Conservation (phyloP, 306 rosid species). For the Carpinus fangiana region DNA sequence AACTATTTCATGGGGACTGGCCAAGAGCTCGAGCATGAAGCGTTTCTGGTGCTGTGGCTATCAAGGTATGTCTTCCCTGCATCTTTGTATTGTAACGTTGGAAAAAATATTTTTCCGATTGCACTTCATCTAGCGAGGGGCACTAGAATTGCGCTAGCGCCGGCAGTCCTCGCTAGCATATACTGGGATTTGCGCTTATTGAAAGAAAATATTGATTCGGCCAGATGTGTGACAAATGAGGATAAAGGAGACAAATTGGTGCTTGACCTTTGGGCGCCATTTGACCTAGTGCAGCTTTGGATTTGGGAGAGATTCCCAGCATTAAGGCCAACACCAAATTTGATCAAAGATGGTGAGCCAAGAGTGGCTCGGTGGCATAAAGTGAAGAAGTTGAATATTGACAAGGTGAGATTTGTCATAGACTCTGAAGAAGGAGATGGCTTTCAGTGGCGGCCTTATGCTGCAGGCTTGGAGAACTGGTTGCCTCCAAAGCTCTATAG, state of each 20-base stretch:
- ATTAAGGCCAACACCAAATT: conserved; percentile 1
- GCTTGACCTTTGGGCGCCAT: conserved; percentile 33
- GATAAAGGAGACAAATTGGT: neutral
- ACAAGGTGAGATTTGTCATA: conserved; percentile 13
- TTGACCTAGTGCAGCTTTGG: conserved; percentile 57
- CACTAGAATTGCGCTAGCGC: conserved; percentile 18
- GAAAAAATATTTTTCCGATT: neutral
- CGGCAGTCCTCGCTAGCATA: conserved; percentile 14
- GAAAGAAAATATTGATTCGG: neutral
- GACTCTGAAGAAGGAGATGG: conserved; percentile 18
- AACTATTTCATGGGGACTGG: neutral
- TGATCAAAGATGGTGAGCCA: conserved; percentile 4
- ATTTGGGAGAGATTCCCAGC: conserved; percentile 52
- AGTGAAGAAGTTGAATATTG: neutral
- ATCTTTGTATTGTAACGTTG: neutral
- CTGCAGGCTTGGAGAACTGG: conserved; percentile 15
- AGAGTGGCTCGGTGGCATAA: conserved; percentile 32
- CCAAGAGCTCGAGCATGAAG: neutral
- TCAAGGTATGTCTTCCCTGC: conserved; percentile 2
- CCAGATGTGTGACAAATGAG: neutral
- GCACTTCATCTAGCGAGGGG: conserved; percentile 27
- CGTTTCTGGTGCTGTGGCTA: conserved; percentile 10
- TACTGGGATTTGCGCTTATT: conserved; percentile 17
- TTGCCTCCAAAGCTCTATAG: conserved; percentile 17
- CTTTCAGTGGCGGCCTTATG: conserved; percentile 55